phyloP scores from a whole-genome alignment of 148 eudicot species.

The Heliamphora exappendiculata region DNA sequence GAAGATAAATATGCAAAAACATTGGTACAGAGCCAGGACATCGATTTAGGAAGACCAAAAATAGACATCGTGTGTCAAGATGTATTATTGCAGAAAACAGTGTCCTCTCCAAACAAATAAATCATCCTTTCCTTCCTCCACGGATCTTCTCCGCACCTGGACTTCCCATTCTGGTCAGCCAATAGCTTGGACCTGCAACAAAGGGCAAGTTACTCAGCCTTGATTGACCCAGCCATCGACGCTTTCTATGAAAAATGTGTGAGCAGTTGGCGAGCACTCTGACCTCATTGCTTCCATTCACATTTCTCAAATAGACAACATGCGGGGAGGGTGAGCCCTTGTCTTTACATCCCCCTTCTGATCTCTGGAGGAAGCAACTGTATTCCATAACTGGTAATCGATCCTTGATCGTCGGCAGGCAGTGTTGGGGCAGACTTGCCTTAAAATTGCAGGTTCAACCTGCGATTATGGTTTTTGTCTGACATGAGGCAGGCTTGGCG shows the following conservation, averaged over 20 bases:
- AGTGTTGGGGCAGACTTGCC: no score
- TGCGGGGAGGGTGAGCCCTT: not conserved
- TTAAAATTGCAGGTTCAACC: no score
- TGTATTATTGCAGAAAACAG: not conserved
- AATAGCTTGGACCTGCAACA: slow-evolving; percentile 18
- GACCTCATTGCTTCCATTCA: slow-evolving; percentile 13
- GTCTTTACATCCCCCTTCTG: not conserved
- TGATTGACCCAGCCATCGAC: slow-evolving; percentile 22
- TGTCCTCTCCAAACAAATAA: slow-evolving; percentile 24
- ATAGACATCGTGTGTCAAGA: no score
- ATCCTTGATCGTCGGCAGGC: slow-evolving; percentile 17
- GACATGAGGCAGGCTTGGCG: no score
- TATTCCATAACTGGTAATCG: slow-evolving; percentile 12
- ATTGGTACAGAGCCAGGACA: no score
- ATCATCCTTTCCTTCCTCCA: slow-evolving; percentile 21
- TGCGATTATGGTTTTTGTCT: no score
- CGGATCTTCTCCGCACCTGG: not conserved
- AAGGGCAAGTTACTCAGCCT: slow-evolving; percentile 14
- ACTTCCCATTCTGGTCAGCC: not conserved
- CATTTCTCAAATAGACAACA: slow-evolving; percentile 24
- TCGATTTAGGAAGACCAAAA: no score
- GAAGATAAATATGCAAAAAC: no score
- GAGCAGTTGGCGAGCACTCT: slow-evolving; percentile 19
- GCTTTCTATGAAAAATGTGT: slow-evolving; percentile 17
- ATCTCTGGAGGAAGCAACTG: not conserved